Evolutionary conservation across 805 yeast species (phyloP), one percentile per base, ranked within the genome.

Genomic region (Monosporozyma servazzii): DNA sequence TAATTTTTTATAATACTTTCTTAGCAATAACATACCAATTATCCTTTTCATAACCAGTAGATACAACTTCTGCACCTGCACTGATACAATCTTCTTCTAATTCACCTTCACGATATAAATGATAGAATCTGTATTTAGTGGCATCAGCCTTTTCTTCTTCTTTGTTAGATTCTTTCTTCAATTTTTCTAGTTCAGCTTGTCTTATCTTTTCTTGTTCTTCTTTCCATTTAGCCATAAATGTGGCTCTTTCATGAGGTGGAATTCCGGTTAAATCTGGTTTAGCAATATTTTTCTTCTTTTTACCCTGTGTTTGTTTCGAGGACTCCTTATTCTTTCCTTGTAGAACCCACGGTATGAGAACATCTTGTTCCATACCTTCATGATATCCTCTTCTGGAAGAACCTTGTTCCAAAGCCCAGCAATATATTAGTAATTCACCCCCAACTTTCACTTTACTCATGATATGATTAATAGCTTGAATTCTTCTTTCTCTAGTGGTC

Each of bases 331-430:
- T 68, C 54, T 74, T 76, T 51, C 74, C 73, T 56, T 81, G 81
- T 30, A 83, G 70, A 1, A 90, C 96, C 99, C 99, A 93, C 0
- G 99, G 99, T 18, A 93, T 96, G 60, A 93, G 69, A 1, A 91
- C 86, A 64, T 93, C 99, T 65, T 88, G 98, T 50, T 86, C 89
- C 80, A 85, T 89, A 10, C 95, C 95, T 58, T 82, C 90, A 56
- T 85, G 82, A 70, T 88, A 93, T 0, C 98, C 98, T 59, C 98
- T 75, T 58, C 97, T 75, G 0, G 96, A 86, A 23, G 74, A 76
- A 52, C 83, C 86, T 66, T 93, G 99, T 57, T 93, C 99, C 49
- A 93, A 68, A 0, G 99, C 99, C 99, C 99, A 93, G 49, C 95
- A 95, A 65, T 91, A 93, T 7, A 93, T 78, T 59, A 93, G 70